A percentile compares a stretch with the other conserved stretches of the same genome.
These are phyloP conservation scores for Ceriops zippeliana DNA, from an alignment of 345 rosid species.

Conservation along the genomic window DNA sequence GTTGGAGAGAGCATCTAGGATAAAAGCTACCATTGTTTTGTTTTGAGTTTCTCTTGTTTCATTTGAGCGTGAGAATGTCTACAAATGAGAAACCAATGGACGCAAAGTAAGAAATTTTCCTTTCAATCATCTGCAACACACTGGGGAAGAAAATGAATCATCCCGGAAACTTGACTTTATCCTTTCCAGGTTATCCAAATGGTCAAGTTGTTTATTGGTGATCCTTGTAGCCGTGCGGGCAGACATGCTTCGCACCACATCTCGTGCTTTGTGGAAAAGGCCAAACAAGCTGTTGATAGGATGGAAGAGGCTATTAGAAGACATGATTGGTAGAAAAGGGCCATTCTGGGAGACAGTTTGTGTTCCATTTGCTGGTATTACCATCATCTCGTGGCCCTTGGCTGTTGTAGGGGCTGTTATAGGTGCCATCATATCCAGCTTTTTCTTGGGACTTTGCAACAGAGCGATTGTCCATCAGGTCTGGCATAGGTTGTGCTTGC, in stretches of 20 bases:
- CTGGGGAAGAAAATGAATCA: not conserved
- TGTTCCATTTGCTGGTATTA: constrained; percentile 87
- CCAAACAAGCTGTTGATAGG: constrained; percentile 81
- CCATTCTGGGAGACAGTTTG: constrained; percentile 84
- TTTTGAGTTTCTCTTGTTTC: constrained; percentile 34
- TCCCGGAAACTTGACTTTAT: not conserved
- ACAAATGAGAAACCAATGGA: constrained; percentile 56
- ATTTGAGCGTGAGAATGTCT: constrained; percentile 44
- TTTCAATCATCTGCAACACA: not conserved
- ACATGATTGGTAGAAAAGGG: constrained; percentile 84
- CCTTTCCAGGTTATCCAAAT: constrained; percentile 44
- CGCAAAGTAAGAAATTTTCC: constrained; percentile 37
- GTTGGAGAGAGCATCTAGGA: constrained; percentile 55
- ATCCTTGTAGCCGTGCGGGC: constrained; percentile 58
- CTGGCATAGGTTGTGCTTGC: not conserved
- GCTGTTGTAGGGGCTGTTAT: constrained; percentile 62
- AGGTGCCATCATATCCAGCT: constrained; percentile 57
- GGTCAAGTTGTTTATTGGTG: constrained; percentile 67
- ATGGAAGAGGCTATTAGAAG: constrained; percentile 85
- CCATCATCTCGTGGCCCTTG: constrained; percentile 79
- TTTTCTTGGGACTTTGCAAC: constrained; percentile 63
- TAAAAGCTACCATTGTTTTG: constrained; percentile 69
- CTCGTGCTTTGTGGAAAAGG: constrained; percentile 71
- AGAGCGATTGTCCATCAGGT: constrained; percentile 69
- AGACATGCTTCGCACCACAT: constrained; percentile 54